Conservation (phyloP, 805 yeast species). For the Yamadazyma paraphyllophila region DNA sequence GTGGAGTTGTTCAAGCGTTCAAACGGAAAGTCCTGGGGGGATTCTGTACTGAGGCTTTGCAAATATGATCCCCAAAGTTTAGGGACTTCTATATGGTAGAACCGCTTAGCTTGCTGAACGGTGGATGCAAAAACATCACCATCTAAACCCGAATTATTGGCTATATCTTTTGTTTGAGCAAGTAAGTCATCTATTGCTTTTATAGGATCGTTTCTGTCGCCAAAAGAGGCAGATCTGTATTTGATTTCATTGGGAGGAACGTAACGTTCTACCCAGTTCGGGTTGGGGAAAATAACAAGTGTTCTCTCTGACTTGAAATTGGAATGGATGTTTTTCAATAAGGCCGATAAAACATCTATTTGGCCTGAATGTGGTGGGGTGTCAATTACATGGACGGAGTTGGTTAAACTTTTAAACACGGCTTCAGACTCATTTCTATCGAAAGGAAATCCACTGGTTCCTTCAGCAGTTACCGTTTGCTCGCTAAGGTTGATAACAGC, state of each 20-base stretch:
- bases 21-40: background rate
- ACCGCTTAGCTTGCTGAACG: background rate
- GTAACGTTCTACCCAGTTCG: conserved; percentile 1
- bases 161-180: background rate
- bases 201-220: conserved; percentile 1
- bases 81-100: conserved; percentile 2
- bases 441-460: background rate
- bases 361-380: background rate
- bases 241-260: background rate
- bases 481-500: background rate
- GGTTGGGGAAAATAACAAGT: conserved; percentile 9
- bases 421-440: background rate
- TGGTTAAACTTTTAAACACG: background rate
- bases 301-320: conserved; percentile 6
- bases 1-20: background rate
- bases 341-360: background rate
- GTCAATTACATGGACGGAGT: background rate
- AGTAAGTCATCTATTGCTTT: conserved; percentile 2
- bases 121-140: conserved; percentile 1
- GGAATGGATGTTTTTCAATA: conserved; percentile 1
- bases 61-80: conserved; percentile 1
- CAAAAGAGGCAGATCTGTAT: background rate
- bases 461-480: background rate
- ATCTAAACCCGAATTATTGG: background rate
- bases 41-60: background rate